Conservation (phyloP, 1,139 yeast species). For the Groenewaldozyma auringiensis region DNA sequence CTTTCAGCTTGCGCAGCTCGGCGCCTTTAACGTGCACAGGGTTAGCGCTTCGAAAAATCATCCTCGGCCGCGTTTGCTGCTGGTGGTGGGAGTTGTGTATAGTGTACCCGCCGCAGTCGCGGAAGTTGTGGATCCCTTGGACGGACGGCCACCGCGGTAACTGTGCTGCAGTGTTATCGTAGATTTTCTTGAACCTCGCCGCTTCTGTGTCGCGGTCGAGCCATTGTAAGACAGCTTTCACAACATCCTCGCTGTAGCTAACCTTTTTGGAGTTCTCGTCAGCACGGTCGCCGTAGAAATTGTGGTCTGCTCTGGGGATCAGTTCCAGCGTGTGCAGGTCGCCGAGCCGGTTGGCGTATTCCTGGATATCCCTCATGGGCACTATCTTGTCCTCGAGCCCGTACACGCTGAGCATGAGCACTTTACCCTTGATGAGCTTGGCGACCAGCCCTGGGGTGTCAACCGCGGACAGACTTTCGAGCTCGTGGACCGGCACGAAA, state of each 20-base stretch:
- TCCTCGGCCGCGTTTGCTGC: constrained; percentile 42
- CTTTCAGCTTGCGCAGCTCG: constrained; percentile 28
- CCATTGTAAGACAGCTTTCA: constrained; percentile 46
- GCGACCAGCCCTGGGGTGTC: constrained; percentile 24
- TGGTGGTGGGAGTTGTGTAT: not conserved
- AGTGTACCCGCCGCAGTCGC: constrained; percentile 78
- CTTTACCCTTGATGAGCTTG: constrained; percentile 29
- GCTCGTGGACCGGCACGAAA: constrained; percentile 46
- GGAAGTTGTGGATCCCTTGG: constrained; percentile 63
- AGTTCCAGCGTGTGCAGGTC: constrained; percentile 52
- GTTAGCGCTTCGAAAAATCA: constrained; percentile 59
- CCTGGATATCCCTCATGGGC: constrained; percentile 55
- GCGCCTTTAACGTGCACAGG: constrained; percentile 45
- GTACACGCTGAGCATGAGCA: constrained; percentile 59
- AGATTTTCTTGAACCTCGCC: constrained; percentile 40
- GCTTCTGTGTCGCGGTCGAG: constrained; percentile 45
- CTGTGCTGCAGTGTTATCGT: constrained; percentile 34
- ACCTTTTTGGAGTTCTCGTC: constrained; percentile 31
- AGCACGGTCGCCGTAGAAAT: constrained; percentile 48
- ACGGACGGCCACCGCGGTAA: constrained; percentile 51
- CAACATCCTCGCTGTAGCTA: constrained; percentile 54
- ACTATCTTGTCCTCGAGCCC: constrained; percentile 63
- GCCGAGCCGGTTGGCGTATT: constrained; percentile 49
- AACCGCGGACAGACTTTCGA: constrained; percentile 31
- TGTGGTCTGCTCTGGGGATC: constrained; percentile 70